Conservation (phyloP, 106 monocot genomes). For the Iris macrosiphon region DNA sequence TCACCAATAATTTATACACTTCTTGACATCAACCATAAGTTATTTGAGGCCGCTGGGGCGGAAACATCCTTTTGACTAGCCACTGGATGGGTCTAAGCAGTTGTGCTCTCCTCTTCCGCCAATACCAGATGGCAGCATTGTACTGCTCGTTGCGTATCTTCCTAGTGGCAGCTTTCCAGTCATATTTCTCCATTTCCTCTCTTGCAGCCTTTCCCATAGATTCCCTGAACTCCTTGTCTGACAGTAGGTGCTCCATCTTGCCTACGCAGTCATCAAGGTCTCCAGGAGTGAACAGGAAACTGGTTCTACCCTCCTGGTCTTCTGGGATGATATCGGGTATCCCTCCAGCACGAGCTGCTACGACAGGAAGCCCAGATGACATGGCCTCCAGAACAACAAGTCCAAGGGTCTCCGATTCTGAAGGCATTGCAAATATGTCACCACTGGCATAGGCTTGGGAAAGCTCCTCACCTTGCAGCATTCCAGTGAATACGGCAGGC, state of each 20-base stretch:
- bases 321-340: slow-evolving; percentile 79
- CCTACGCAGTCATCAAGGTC: slow-evolving; percentile 76
- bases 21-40: too few relatives aligned
- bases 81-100: slow-evolving; percentile 60
- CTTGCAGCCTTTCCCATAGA: slow-evolving; percentile 61
- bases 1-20: too few relatives aligned
- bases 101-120: slow-evolving; percentile 64
- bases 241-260: slow-evolving; percentile 53
- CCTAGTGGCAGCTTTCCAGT: slow-evolving; percentile 76
- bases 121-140: slow-evolving; percentile 78
- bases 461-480: slow-evolving; percentile 94
- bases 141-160: slow-evolving; percentile 89
- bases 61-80: slow-evolving; percentile 32
- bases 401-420: slow-evolving; percentile 91
- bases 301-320: slow-evolving; percentile 74
- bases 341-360: slow-evolving; percentile 88
- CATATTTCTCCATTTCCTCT: slow-evolving; percentile 83
- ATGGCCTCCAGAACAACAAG: slow-evolving; percentile 94
- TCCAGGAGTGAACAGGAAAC: slow-evolving; percentile 70
- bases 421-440: slow-evolving; percentile 87
- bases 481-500: slow-evolving; percentile 84
- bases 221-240: slow-evolving; percentile 38
- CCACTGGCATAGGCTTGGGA: slow-evolving; percentile 89
- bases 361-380: slow-evolving; percentile 85
- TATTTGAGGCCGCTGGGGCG: background rate